These are phyloP conservation scores for slime mould (Dictyostelium discoideum) DNA, from an alignment of 78 protist species.

Conservation along the genomic window DNA sequence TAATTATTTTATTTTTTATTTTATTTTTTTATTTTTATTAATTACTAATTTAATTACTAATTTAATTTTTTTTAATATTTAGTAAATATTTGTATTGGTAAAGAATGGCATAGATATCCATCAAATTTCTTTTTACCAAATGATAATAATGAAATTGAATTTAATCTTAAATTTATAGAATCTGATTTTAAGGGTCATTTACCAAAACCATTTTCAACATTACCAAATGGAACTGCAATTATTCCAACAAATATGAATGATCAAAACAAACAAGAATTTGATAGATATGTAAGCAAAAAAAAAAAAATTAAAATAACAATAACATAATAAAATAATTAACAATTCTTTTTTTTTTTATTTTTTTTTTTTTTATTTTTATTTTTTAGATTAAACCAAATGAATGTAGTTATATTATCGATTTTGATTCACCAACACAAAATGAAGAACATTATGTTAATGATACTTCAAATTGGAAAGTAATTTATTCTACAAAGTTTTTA, in stretches of 20 bases:
- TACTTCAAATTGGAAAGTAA: background rate
- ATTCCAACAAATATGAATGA: conserved; percentile 69
- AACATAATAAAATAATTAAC: background rate
- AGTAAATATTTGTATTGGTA: conserved; percentile 91
- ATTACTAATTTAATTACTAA: background rate
- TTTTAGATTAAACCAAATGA: background rate
- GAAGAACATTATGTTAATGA: conserved; percentile 19
- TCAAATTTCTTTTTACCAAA: conserved; percentile 91
- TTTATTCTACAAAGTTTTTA: conserved; percentile 35
- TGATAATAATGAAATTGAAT: background rate
- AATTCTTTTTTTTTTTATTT: background rate
- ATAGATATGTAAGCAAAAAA: conserved; percentile 35
- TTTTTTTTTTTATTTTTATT: background rate
- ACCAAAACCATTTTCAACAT: conserved; percentile 55
- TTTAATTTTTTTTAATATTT: background rate
- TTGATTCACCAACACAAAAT: conserved; percentile 40
- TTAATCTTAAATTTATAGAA: conserved; percentile 26
- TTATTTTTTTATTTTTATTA: background rate
- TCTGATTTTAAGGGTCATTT: conserved; percentile 67
- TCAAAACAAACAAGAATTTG: conserved; percentile 59
- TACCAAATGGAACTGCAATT: conserved; percentile 15
- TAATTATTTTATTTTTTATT: background rate
- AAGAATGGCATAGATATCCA: conserved; percentile 96
- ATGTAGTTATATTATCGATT: conserved; percentile 59
- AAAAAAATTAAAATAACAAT: background rate